Percentiles rank a stretch among this genome's conserved stretches.
These are phyloP conservation scores for Xylariaceae sp. DNA, from an alignment of 2,329 filamentous ascomycete genomes.

Conservation along the genomic window DNA sequence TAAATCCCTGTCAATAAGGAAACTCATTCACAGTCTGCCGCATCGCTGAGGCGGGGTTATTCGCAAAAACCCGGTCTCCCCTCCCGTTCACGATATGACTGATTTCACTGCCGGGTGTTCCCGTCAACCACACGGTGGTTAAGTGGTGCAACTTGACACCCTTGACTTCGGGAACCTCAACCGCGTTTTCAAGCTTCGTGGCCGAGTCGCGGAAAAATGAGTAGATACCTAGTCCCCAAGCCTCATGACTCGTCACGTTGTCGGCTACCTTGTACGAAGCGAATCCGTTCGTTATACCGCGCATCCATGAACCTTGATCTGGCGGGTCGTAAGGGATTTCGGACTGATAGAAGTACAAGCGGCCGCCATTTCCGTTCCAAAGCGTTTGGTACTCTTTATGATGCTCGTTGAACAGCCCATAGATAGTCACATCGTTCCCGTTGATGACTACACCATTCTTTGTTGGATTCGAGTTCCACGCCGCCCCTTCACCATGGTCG, in stretches of 20 bases:
- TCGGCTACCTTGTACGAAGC: constrained; percentile 45
- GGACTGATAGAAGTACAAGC: constrained; percentile 46
- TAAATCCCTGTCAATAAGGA: constrained; percentile 4
- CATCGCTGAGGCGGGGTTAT: constrained; percentile 41
- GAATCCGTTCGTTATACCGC: constrained; percentile 39
- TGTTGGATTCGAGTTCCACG: constrained; percentile 42
- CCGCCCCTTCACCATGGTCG: constrained; percentile 41
- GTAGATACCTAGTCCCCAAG: constrained; percentile 45
- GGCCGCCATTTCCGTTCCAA: constrained; percentile 42
- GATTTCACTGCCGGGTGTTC: constrained; percentile 42
- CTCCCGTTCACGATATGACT: constrained; percentile 42
- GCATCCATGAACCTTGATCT: constrained; percentile 40
- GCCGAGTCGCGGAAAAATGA: constrained; percentile 45
- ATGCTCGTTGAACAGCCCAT: constrained; percentile 46
- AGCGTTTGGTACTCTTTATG: constrained; percentile 45
- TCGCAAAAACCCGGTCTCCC: constrained; percentile 40
- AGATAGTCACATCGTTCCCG: constrained; percentile 41
- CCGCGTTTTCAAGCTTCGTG: constrained; percentile 43
- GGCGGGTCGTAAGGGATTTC: constrained; percentile 46
- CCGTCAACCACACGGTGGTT: constrained; percentile 44
- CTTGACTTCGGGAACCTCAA: constrained; percentile 38
- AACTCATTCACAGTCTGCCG: constrained; percentile 42
- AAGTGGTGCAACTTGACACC: constrained; percentile 42
- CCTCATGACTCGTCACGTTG: constrained; percentile 39
- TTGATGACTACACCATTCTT: constrained; percentile 43